phyloP scores from a whole-genome alignment of 2,329 filamentous ascomycete species.

The Anthostomella pinea region DNA sequence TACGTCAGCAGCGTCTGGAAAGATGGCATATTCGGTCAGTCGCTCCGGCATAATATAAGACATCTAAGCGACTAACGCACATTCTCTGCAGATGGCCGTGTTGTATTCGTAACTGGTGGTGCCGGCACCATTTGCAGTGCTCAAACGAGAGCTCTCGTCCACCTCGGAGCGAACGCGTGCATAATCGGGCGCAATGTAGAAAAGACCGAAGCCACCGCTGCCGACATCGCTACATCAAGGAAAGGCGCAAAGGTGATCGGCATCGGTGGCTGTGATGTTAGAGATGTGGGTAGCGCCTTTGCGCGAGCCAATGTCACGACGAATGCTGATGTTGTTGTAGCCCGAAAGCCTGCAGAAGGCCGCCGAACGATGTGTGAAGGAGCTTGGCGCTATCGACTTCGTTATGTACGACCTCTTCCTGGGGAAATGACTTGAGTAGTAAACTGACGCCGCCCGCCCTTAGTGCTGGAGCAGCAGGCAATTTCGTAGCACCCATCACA shows the following conservation, averaged over 20 bases:
- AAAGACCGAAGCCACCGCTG: constrained; percentile 80
- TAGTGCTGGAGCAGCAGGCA: constrained; percentile 90
- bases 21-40: constrained; percentile 79
- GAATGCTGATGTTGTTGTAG: constrained; percentile 30
- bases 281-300: constrained; percentile 50
- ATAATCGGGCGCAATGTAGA: constrained; percentile 87
- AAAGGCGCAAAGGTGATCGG: constrained; percentile 81
- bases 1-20: constrained; percentile 84
- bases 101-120: constrained; percentile 92
- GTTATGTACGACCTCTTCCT: constrained; percentile 67
- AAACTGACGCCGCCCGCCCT: constrained; percentile 1
- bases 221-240: constrained; percentile 77
- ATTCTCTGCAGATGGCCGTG: constrained; percentile 73
- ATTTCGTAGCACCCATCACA: constrained; percentile 85
- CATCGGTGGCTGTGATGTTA: constrained; percentile 76
- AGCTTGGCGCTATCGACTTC: constrained; percentile 87
- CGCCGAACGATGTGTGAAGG: constrained; percentile 73
- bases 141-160: constrained; percentile 86
- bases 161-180: constrained; percentile 88
- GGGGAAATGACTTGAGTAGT: constrained; percentile 3
- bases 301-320: not conserved
- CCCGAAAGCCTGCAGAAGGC: constrained; percentile 67
- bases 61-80: too few species aligned
- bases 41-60: too few species aligned
- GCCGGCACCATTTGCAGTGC: constrained; percentile 92